These are phyloP conservation scores for Parmelia sp. DNA, from an alignment of 495 filamentous ascomycete genomes.

Conservation along the genomic window DNA sequence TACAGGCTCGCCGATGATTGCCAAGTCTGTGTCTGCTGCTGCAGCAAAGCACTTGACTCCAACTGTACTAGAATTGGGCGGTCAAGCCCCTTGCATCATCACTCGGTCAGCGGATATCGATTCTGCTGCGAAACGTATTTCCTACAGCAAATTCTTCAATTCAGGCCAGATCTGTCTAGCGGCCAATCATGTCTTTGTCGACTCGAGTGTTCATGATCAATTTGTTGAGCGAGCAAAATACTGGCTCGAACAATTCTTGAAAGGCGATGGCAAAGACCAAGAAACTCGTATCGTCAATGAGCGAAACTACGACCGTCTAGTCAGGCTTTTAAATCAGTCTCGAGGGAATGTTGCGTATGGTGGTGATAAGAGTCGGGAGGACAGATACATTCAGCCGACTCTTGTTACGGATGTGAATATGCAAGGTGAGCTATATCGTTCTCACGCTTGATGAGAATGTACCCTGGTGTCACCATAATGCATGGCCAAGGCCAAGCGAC, in stretches of 20 bases:
- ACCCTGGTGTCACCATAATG: not conserved
- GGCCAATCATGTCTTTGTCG: constrained; percentile 24
- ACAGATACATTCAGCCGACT: constrained; percentile 4
- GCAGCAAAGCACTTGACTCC: too few species aligned
- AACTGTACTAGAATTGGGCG: constrained; percentile 26
- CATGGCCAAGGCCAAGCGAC: not conserved
- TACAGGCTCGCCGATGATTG: too few species aligned
- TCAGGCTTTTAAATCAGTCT: constrained; percentile 11
- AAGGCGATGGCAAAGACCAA: constrained; percentile 9
- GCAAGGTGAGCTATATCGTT: constrained; percentile 2
- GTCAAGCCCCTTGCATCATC: constrained; percentile 26
- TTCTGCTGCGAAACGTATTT: constrained; percentile 21
- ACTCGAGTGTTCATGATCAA: constrained; percentile 10
- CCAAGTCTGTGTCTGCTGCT: too few species aligned
- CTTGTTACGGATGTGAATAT: constrained; percentile 2
- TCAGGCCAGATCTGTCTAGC: constrained; percentile 25
- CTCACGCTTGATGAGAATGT: not conserved
- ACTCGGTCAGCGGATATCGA: constrained; percentile 23
- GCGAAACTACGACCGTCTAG: constrained; percentile 16
- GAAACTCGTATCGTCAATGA: constrained; percentile 20
- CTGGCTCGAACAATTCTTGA: constrained; percentile 14
- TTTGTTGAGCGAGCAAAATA: constrained; percentile 15
- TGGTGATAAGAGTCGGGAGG: constrained; percentile 6
- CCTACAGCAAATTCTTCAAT: constrained; percentile 20
- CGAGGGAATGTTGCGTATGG: constrained; percentile 13